These are phyloP conservation scores for Arxiozyma telluris DNA, from an alignment of 1,139 yeast species.

Conservation along the genomic window DNA sequence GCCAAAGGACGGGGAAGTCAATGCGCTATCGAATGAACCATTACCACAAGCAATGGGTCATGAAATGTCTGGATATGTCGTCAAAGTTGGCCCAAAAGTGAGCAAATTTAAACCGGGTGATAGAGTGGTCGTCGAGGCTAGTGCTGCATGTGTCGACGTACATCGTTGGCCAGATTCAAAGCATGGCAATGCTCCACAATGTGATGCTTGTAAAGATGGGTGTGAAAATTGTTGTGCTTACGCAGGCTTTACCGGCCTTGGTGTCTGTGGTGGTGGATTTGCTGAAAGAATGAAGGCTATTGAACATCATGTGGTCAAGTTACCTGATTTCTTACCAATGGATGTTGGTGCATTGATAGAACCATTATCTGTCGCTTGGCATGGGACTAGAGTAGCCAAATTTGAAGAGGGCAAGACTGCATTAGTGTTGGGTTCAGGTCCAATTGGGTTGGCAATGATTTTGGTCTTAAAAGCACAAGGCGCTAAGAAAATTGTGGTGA, in stretches of 20 bases:
- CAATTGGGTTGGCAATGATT: conserved; percentile 50
- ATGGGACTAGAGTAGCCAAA: conserved; percentile 40
- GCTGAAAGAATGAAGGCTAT: conserved; percentile 43
- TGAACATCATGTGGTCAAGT: conserved; percentile 37
- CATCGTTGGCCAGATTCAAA: conserved; percentile 25
- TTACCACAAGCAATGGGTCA: conserved; percentile 49
- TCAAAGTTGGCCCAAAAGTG: conserved; percentile 33
- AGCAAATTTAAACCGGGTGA: conserved; percentile 33
- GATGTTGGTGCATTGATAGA: conserved; percentile 49
- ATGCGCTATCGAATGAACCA: conserved; percentile 29
- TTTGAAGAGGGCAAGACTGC: conserved; percentile 41
- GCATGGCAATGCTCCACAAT: conserved; percentile 21
- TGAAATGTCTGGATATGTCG: conserved; percentile 42
- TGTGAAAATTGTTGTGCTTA: conserved; percentile 40
- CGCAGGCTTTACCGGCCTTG: conserved; percentile 39
- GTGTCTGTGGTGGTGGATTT: conserved; percentile 42
- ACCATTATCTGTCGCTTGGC: conserved; percentile 52
- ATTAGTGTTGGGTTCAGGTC: conserved; percentile 52
- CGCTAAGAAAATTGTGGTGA: conserved; percentile 44
- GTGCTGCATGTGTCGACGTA: conserved; percentile 41
- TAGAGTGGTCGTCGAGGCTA: conserved; percentile 43
- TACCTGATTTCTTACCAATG: conserved; percentile 40
- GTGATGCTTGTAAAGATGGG: conserved; percentile 40
- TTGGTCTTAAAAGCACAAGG: conserved; percentile 48
- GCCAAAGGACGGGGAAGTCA: conserved; percentile 27